Percentiles rank a stretch among this genome's conserved stretches.
Conservation (phyloP, 1,139 yeast species). For the Scheffersomyces lignicola region DNA sequence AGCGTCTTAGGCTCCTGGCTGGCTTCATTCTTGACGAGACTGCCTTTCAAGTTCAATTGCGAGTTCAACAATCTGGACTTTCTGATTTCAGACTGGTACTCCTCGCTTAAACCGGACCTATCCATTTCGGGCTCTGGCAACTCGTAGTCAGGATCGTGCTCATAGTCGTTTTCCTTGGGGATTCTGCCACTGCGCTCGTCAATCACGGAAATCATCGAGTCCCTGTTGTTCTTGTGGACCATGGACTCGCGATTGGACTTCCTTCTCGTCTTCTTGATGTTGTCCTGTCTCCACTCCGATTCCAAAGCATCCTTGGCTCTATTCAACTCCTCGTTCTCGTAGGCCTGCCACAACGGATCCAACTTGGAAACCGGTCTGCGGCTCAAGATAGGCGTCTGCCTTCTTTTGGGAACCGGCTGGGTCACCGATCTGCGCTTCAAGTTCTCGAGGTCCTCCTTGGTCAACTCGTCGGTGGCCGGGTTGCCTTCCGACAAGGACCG, state of each 20-base stretch:
- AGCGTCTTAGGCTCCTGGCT: constrained; percentile 28
- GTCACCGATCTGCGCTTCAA: constrained; percentile 51
- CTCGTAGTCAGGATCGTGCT: constrained; percentile 23
- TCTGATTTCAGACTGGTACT: constrained; percentile 45
- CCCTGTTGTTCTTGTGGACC: constrained; percentile 28
- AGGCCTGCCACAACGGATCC: constrained; percentile 61
- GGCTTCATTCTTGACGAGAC: constrained; percentile 22
- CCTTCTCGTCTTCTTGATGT: constrained; percentile 7
- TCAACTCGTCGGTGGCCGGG: constrained; percentile 28
- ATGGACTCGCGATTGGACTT: constrained; percentile 13
- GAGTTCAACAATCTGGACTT: constrained; percentile 46
- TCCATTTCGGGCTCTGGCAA: constrained; percentile 42
- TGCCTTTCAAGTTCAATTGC: constrained; percentile 36
- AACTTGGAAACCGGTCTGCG: constrained; percentile 69
- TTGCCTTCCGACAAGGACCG: constrained; percentile 43
- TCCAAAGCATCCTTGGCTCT: constrained; percentile 47
- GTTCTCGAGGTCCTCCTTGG: constrained; percentile 42
- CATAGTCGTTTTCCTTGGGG: constrained; percentile 23
- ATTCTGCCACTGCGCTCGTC: constrained; percentile 21
- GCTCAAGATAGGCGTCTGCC: constrained; percentile 44
- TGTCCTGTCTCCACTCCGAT: constrained; percentile 27
- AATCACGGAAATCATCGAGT: constrained; percentile 40
- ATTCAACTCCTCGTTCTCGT: constrained; percentile 49
- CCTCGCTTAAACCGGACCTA: constrained; percentile 42
- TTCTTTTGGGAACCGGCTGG: constrained; percentile 37